Percentiles rank a stretch among this genome's conserved stretches.
These are phyloP conservation scores for Tricholoma hemisulphureum DNA, from an alignment of 768 basidiomycete species.

Conservation along the genomic window DNA sequence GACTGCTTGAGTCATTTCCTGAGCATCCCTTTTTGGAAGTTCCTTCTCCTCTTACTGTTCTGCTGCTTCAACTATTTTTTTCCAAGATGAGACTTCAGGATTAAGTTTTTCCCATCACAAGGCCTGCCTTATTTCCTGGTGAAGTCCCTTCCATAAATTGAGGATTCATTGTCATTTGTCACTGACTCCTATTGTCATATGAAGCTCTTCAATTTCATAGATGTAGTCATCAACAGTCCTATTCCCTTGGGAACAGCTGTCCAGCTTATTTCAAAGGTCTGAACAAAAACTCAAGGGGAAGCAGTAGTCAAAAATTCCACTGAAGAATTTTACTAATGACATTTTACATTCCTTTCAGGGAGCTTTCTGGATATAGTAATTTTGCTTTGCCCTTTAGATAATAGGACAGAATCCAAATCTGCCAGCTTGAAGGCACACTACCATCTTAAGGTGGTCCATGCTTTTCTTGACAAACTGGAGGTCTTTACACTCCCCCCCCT, in stretches of 20 bases:
- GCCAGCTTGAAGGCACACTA: not conserved
- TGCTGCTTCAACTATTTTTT: not conserved
- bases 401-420: slow-evolving; percentile 15
- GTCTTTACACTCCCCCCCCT: no score
- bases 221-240: not conserved
- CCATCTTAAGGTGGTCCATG: slow-evolving; percentile 18
- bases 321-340: slow-evolving; percentile 5
- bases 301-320: slow-evolving; percentile 2
- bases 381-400: slow-evolving; percentile 7
- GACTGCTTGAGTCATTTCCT: not conserved
- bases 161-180: not conserved
- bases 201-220: slow-evolving; percentile 4
- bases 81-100: slow-evolving; percentile 1
- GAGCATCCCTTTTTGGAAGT: not conserved
- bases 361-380: slow-evolving; percentile 5
- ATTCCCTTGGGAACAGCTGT: not conserved
- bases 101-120: not conserved
- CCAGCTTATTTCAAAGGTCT: not conserved
- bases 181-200: slow-evolving; percentile 1
- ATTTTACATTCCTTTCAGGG: not conserved
- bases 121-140: not conserved
- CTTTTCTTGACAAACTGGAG: slow-evolving; percentile 15
- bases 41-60: not conserved
- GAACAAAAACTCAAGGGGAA: not conserved
- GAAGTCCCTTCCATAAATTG: not conserved